Percentiles rank a stretch among this genome's conserved stretches.
Conservation (phyloP, 225 moss, liverwort and hornwort species). For the Thuidium tamariscinum region DNA sequence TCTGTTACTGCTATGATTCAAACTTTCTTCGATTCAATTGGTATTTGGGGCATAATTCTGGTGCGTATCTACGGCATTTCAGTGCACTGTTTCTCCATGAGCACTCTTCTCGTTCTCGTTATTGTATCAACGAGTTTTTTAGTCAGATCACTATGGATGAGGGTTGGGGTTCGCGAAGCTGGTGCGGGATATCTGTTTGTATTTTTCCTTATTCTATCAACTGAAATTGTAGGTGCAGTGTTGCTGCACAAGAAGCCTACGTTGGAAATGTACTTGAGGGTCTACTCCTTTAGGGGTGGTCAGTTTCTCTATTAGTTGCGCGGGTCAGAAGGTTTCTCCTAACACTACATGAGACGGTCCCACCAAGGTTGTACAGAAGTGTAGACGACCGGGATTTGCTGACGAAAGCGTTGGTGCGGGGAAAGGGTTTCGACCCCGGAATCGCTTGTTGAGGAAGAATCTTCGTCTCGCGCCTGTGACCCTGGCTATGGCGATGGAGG, state of each 20-base stretch:
- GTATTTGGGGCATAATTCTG: not conserved
- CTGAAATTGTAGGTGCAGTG: not conserved
- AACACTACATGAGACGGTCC: not conserved
- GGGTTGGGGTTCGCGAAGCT: not conserved
- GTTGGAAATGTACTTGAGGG: not conserved
- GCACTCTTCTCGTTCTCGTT: not conserved
- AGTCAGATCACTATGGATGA: not conserved
- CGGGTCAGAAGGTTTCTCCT: not conserved
- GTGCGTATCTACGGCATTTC: not conserved
- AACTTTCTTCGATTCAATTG: not conserved
- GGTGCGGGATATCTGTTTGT: not conserved
- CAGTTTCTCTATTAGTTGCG: not conserved
- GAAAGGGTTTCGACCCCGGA: constrained; percentile 18
- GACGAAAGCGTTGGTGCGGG: not conserved
- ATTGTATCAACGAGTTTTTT: not conserved
- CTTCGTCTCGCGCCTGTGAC: not conserved
- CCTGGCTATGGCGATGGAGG: not conserved
- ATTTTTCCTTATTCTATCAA: not conserved
- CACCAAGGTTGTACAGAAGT: not conserved
- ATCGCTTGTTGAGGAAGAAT: not conserved
- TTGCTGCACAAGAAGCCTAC: not conserved
- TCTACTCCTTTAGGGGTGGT: not conserved
- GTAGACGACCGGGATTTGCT: not conserved
- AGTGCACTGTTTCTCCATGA: not conserved
- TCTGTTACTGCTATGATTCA: not conserved